These are phyloP conservation scores for Plasmodium gaboni DNA, from an alignment of 169 alveolate species.

Conservation along the genomic window DNA sequence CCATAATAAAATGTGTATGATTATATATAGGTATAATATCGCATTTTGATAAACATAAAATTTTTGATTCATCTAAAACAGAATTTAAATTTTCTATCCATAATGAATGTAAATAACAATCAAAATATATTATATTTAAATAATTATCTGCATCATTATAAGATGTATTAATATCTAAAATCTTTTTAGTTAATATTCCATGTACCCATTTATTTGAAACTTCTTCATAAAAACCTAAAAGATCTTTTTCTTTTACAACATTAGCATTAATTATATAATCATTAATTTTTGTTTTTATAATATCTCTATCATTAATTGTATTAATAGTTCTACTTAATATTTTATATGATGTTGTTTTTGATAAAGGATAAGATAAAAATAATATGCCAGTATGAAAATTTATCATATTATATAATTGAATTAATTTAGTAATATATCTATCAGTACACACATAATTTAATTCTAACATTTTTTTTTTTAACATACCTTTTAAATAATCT, in stretches of 20 bases:
- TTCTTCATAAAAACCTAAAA: slow-evolving; percentile 70
- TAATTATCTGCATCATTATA: slow-evolving; percentile 78
- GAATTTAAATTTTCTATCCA: slow-evolving; percentile 99
- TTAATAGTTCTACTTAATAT: slow-evolving; percentile 64
- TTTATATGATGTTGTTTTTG: slow-evolving; percentile 68
- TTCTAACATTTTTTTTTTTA: slow-evolving; percentile 70
- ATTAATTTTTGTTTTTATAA: slow-evolving; percentile 69
- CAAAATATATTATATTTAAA: slow-evolving; percentile 97
- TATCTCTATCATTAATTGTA: slow-evolving; percentile 74
- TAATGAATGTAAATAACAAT: slow-evolving; percentile 99
- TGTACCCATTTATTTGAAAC: slow-evolving; percentile 76
- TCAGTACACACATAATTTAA: slow-evolving; percentile 71
- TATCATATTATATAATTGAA: slow-evolving; percentile 74
- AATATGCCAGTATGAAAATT: slow-evolving; percentile 64
- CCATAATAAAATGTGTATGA: slow-evolving; percentile 88
- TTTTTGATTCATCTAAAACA: slow-evolving; percentile 98
- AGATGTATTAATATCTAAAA: slow-evolving; percentile 65
- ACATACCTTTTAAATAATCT: slow-evolving; percentile 58
- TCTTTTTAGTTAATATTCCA: slow-evolving; percentile 78
- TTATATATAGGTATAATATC: slow-evolving; percentile 94
- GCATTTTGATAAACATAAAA: slow-evolving; percentile 97
- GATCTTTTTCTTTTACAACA: slow-evolving; percentile 33
- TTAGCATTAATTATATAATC: slow-evolving; percentile 72
- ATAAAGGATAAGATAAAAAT: slow-evolving; percentile 68
- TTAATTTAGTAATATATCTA: slow-evolving; percentile 53